phyloP scores from a whole-genome alignment of 2,329 filamentous ascomycete genomes.

The Fusarium hostae region DNA sequence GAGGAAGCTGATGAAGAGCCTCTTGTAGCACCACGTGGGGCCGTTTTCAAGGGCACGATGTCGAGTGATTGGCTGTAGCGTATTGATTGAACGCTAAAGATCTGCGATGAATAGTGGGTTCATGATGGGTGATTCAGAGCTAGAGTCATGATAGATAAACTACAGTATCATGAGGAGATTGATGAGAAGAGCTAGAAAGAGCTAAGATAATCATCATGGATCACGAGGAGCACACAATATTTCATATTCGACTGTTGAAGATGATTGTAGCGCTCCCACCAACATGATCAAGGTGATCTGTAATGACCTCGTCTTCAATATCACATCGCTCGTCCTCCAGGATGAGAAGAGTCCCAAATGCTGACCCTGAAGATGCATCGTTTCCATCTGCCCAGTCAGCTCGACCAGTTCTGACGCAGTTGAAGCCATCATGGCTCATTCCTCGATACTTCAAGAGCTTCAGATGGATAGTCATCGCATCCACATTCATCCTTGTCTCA shows the following conservation, averaged over 20 bases:
- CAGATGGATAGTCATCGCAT: constrained; percentile 1
- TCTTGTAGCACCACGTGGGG: constrained; percentile 35
- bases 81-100: constrained; percentile 12
- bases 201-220: background rate
- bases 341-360: constrained; percentile 22
- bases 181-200: background rate
- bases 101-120: background rate
- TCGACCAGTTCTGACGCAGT: background rate
- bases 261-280: background rate
- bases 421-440: background rate
- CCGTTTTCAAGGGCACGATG: constrained; percentile 29
- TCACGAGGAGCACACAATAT: background rate
- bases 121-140: background rate
- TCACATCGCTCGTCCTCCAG: constrained; percentile 18
- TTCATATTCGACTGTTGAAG: background rate
- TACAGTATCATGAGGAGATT: background rate
- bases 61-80: constrained; percentile 37
- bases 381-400: constrained; percentile 16
- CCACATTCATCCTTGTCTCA: constrained; percentile 10
- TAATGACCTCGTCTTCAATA: constrained; percentile 35
- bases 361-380: constrained; percentile 25
- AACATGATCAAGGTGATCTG: background rate
- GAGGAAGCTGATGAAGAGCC: constrained; percentile 11
- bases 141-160: background rate
- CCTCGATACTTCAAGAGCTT: constrained; percentile 6